phyloP scores from a whole-genome alignment of 176 grass and related monocot species.

The Tillandsia fasciculata region DNA sequence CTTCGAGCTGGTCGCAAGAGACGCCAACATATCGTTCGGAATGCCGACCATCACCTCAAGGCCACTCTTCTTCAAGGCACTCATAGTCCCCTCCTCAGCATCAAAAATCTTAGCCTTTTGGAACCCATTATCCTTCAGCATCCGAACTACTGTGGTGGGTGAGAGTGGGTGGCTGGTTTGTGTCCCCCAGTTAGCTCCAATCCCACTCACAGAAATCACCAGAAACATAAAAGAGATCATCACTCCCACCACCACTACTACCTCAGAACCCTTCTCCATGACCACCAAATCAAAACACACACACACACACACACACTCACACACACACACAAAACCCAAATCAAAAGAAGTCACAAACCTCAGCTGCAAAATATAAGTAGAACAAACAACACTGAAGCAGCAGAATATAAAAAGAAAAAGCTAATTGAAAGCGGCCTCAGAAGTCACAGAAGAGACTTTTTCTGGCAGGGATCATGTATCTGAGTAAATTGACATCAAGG shows the following conservation, averaged over 20 bases:
- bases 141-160: conserved; percentile 64
- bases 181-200: conserved; percentile 96
- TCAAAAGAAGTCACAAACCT: neutral
- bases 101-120: conserved; percentile 95
- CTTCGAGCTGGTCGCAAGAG: conserved; percentile 52
- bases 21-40: conserved; percentile 72
- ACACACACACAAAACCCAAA: conserved; percentile 9
- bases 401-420: neutral
- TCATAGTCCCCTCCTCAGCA: conserved; percentile 78
- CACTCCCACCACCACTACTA: neutral
- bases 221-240: conserved; percentile 41
- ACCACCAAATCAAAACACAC: conserved; percentile 9
- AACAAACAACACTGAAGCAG: neutral
- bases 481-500: conserved; percentile 21
- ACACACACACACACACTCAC: conserved; percentile 16
- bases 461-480: conserved; percentile 16
- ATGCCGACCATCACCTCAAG: conserved; percentile 98
- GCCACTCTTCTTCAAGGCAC: conserved; percentile 81
- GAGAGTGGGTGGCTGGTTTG: conserved; percentile 87
- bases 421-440: conserved; percentile 16
- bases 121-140: conserved; percentile 85
- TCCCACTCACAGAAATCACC: conserved; percentile 38
- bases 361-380: neutral
- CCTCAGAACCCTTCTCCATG: conserved; percentile 10
- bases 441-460: conserved; percentile 26